Base-by-base conservation (phyloP, 768 basidiomycete genomes). In the Russula sp. region DNA sequence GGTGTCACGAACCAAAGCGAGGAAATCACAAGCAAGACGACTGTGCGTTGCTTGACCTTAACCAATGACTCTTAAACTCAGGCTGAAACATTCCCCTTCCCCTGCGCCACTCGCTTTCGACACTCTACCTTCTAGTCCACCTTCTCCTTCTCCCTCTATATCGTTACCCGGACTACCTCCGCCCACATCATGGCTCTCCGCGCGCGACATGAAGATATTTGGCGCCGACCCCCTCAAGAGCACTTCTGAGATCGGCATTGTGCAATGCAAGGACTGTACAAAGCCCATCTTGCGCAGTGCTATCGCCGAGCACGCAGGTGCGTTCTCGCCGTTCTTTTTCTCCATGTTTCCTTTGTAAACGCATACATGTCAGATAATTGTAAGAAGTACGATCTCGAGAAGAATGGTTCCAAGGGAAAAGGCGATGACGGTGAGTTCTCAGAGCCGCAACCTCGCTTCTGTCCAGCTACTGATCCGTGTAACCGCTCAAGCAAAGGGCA, bases 161-260 rank as follows among this genome's bases (percentile, higher is more conserved):
- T 66, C 77, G 6, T 64, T 71, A 1, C 35, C 61, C 22, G 48
- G 39, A 10, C 74, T 85, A 3, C 80, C 83, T 0, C 91, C 92
- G 0, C 92, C 93, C 0, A 88, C 91, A 27, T 81, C 85, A 76
- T 92, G 91, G 86, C 85, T 95, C 14, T 83, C 88, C 32, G 91
- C 89, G 8, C 81, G 82, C 52, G 91, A 94, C 70, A 94, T 93
- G 93, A 88, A 87, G 77, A 80, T 89, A 64, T 96, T 89, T 73
- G 92, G 92, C 37, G 79, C 86, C 2, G 79, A 86, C 60, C 91
- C 93, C 6, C 79, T 95, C 34, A 58, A 63, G 16, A 80, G 80
- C 50, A 62, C 65, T 9, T 84, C 85, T 2, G 87, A 89, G 61
- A 74, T 89, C 11, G 81, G 81, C 35, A 73, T 84, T 42, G 84